Conservation (phyloP, 805 yeast species). For the Brettanomyces custersianus region DNA sequence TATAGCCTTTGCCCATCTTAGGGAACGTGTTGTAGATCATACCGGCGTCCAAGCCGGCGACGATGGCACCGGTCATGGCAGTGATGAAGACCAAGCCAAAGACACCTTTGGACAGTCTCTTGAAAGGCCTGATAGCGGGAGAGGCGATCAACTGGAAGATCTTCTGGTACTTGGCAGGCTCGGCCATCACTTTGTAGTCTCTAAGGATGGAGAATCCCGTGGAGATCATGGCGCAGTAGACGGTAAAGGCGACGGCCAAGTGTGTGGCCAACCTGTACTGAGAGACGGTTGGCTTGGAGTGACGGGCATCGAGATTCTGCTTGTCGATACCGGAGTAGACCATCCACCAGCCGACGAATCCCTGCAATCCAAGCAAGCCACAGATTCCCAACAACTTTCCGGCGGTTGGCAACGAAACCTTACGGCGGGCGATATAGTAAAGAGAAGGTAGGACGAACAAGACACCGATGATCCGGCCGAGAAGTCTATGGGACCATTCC, state of each 20-base stretch:
- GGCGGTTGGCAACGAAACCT: conserved; percentile 60
- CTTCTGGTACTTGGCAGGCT: conserved; percentile 49
- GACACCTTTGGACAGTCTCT: conserved; percentile 46
- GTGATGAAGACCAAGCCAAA: conserved; percentile 71
- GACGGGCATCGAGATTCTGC: conserved; percentile 65
- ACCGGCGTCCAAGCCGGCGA: conserved; percentile 98
- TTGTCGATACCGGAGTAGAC: conserved; percentile 90
- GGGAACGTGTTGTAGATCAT: conserved; percentile 94
- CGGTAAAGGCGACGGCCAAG: conserved; percentile 81
- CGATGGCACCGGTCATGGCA: conserved; percentile 96
- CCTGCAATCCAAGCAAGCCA: conserved; percentile 80
- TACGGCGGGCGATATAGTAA: conserved; percentile 63
- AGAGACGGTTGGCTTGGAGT: conserved; percentile 93
- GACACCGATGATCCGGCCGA: conserved; percentile 87
- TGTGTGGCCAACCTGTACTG: conserved; percentile 93
- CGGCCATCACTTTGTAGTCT: conserved; percentile 59
- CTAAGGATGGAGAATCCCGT: conserved; percentile 79
- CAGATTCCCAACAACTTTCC: conserved; percentile 64
- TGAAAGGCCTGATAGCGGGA: conserved; percentile 49
- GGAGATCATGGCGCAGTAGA: conserved; percentile 84
- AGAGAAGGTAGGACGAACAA: conserved; percentile 77
- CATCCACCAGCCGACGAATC: conserved; percentile 99
- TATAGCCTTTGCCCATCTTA: conserved; percentile 79
- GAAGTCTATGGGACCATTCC: conserved; percentile 96
- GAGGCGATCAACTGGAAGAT: conserved; percentile 51